Base-by-base conservation (phyloP, 192 early-diverging fungal genomes). In the Gigaspora rosea region DNA sequence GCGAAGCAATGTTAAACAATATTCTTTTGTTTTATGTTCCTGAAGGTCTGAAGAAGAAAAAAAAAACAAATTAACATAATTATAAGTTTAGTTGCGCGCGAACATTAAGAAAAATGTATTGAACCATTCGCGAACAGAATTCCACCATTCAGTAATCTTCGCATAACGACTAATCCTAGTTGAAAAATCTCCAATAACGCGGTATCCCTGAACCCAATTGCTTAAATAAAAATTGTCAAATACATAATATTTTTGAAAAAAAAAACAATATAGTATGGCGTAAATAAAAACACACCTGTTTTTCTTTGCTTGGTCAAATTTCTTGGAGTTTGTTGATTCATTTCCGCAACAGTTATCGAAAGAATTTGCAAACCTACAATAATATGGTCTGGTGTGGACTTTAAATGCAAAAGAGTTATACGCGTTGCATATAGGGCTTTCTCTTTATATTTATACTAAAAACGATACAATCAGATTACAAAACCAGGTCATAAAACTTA, bases 241-340 rank as follows among this genome's bases (percentile, higher is more conserved):
- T 16, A 71, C n/a, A 33, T 52, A 16, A 13, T 13, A 63, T 20
- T 22, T 32, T 36, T 33, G 11, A 62, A 63, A 18, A 15, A 56
- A 4, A 56, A 36, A 48, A 36, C 41, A 22, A 9, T 1, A 68
- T 12, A 67, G 12, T 20, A 47, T 68, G n/a, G 11, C n/a, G 2
- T 20, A 69, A 50, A 13, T 46, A 7, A 59, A 61, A 20, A 4
- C 58, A 59, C 78, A 91, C 90, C 89, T 61, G 87, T 86, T 80
- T 94, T 94, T 59, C 93, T 84, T 80, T 94, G 91, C 78, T 82
- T 83, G 2, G 91, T 80, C 46, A 92, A 78, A 77, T 90, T 92
- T 66, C 88, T 84, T 50, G 87, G 66, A 66, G 88, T 20, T 22
- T 35, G 82, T 49, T 80, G 79, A 84, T 93, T 94, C 81, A 94